Evolutionary conservation across 352 stramenopile genomes (phyloP), one percentile per base, ranked within the genome.

Genomic region (Phytopythium vexans): DNA sequence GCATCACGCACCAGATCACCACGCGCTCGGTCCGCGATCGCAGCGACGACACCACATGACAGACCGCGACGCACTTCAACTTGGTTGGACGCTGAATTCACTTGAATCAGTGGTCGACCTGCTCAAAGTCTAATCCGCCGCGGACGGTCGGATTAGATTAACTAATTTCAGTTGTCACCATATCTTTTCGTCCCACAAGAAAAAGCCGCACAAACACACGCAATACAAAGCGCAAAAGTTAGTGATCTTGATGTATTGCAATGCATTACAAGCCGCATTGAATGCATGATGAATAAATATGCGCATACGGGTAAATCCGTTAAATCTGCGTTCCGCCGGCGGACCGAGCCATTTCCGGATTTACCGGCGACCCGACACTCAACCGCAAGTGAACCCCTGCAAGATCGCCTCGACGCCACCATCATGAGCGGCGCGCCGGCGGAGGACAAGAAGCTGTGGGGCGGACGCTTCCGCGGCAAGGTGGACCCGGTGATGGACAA

Each of bases 401-500:
- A n/a, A n/a, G n/a, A n/a, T n/a, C n/a, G n/a, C n/a, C n/a, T n/a
- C n/a, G n/a, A n/a, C n/a, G n/a, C n/a, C n/a, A n/a, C 14, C 35
- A 44, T 21, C 3, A 78, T 72, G 51, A 74, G 56, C 33, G 58
- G 72, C 27, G 49, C 62, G 49, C 52, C 72, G 16, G 64, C 57
- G 39, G 70, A 75, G 44, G 72, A 78, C 51, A 89, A 89, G 68
- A 94, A 94, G 66, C 78, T 94, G 32, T 94, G 83, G 83, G 94
- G 94, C 64, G 94, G 94, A 5, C 80, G 94, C 34, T 98, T 98
- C 76, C 93, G 92, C 58, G 92, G 90, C 60, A 94, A 97, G 62
- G 94, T 98, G 73, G 95, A 99, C 65, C 92, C 92, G 6, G 72
- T 97, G 40, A 98, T 98, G 91, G 90, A 97, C 76, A 99, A 99